Conservation (phyloP, 129 eudicot species). For the Tagetes patula region DNA sequence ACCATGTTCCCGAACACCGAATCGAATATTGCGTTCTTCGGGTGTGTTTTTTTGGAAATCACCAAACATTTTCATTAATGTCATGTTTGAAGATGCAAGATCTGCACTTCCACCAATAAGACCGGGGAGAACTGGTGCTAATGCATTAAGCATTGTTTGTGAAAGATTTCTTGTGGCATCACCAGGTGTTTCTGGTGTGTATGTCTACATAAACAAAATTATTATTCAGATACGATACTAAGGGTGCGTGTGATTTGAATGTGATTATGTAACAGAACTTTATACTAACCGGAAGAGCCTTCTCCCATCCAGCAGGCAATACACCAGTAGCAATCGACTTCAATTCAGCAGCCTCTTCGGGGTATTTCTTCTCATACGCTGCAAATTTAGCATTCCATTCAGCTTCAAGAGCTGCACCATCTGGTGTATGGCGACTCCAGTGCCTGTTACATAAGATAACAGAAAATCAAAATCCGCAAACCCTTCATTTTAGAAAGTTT, state of each 20-base stretch:
- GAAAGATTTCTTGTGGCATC: constrained; percentile 93
- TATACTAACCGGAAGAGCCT: constrained; percentile 79
- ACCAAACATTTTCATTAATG: constrained; percentile 85
- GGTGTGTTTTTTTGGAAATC: constrained; percentile 92
- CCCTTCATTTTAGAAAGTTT: background rate
- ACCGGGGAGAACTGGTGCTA: constrained; percentile 84
- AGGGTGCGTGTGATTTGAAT: background rate
- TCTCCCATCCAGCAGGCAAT: constrained; percentile 86
- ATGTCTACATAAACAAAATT: constrained; percentile 48
- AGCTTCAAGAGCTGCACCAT: constrained; percentile 86
- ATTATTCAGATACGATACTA: background rate
- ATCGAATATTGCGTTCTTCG: constrained; percentile 84
- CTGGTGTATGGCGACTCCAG: constrained; percentile 89
- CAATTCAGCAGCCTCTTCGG: constrained; percentile 77
- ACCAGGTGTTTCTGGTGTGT: constrained; percentile 86
- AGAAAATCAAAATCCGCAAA: background rate
- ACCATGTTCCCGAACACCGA: constrained; percentile 93
- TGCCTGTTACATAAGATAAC: constrained; percentile 47
- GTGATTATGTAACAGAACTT: background rate
- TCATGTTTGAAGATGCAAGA: constrained; percentile 97
- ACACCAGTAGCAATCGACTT: constrained; percentile 59
- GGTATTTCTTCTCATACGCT: constrained; percentile 80
- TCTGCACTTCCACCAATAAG: constrained; percentile 97
- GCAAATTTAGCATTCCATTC: constrained; percentile 91
- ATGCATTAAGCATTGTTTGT: constrained; percentile 71